phyloP scores from a whole-genome alignment of 1,139 yeast genomes.

The Yamadazyma jaroonii region DNA sequence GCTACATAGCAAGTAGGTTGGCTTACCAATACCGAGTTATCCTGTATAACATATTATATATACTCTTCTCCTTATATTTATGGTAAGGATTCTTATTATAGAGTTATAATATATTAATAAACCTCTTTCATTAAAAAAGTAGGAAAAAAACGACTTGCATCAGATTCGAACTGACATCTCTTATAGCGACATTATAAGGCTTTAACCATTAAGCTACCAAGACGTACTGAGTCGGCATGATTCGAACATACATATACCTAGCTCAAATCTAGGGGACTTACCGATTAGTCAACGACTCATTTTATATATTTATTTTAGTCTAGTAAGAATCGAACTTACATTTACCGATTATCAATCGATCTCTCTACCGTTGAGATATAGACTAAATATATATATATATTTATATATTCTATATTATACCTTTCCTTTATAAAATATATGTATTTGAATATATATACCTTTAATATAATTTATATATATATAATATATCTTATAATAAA shows the following conservation, averaged over 20 bases:
- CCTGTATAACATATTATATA: no score
- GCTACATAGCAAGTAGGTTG: conserved; percentile 8
- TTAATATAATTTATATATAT: no score
- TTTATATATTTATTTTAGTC: neutral
- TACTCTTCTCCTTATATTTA: no score
- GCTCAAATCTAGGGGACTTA: conserved; percentile 2
- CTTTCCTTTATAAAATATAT: no score
- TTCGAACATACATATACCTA: conserved; percentile 1
- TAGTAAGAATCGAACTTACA: conserved; percentile 8
- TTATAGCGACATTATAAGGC: conserved; percentile 5
- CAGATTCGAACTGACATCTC: conserved; percentile 8
- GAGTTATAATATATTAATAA: no score
- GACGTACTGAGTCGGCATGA: conserved; percentile 1
- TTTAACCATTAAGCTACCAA: conserved; percentile 2
- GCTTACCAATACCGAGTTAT: conserved; percentile 4
- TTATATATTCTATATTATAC: no score
- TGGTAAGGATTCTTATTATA: no score
- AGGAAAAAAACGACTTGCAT: conserved; percentile 2
- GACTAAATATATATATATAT: no score
- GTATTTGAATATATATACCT: no score
- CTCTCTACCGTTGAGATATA: conserved; percentile 9
- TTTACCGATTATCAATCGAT: conserved; percentile 8
- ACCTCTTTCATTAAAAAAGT: no score
- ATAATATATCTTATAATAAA: no score
- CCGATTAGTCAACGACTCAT: conserved; percentile 1